Base-by-base conservation (phyloP, 2,329 filamentous ascomycete species). In the Hymenoscyphus salicellus region DNA sequence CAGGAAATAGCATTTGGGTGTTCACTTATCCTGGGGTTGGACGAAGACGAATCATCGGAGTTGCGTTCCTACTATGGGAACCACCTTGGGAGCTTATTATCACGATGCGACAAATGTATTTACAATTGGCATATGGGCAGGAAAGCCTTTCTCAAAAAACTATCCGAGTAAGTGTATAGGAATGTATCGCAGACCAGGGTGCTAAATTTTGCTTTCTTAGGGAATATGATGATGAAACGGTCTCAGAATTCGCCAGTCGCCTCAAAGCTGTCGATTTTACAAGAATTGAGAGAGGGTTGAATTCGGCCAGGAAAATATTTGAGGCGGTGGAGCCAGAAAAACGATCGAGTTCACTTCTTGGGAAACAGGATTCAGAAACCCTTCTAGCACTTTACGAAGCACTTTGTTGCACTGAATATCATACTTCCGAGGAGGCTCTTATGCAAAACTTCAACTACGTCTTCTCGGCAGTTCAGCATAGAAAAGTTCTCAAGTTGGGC, bases 361-460 rank as follows among this genome's bases (percentile, higher is more conserved):
- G 69, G 26, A 66, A 65, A 20, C 75, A 82, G 6, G 78, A 84
- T 32, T 79, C 83, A 1, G 80, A 85, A 32, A 86, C 91, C 6
- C 84, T 96, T 60, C 85, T 95, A 65, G 89, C 92, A 11, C 85
- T 98, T 33, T 97, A 96, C 72, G 94, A 98, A 76, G 89, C 90
- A 0, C 80, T 98, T 60, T 96, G 93, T 75, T 96, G 90, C 76
- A 86, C 93, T 69, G 83, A 89, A 0, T 92, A 96, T 74, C 81
- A 97, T 66, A 83, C 88, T 69, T 72, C 72, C 11, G 70, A 72
- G 26, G 63, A 70, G 1, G 65, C 65, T 14, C 70, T 76, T 10
- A 63, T 69, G 5, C 69, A 65, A 20, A 66, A 72, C 61, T 97
- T 98, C 75, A 90, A 97, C 74, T 86, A 84, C 70, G 92, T 96